Conservation (phyloP, 1,284 basidiomycete species). For the Fomitopsis pinicola region DNA sequence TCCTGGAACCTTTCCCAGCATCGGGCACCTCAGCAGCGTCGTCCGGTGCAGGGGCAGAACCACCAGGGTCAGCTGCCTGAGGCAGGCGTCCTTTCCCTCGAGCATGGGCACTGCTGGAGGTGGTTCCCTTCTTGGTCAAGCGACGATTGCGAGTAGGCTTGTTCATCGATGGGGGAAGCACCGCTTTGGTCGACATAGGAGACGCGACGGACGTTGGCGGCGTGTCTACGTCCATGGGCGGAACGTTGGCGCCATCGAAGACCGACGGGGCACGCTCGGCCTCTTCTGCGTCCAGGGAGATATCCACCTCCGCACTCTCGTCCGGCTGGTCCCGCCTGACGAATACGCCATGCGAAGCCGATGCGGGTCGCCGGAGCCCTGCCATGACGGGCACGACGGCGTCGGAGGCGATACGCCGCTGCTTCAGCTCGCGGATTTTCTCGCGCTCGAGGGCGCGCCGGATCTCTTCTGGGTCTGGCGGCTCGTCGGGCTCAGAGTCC, state of each 20-base stretch:
- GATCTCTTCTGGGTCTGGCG: conserved; percentile 35
- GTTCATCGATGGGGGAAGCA: not conserved
- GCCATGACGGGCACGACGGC: conserved; percentile 13
- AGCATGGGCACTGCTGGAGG: not conserved
- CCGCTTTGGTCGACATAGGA: conserved; percentile 2
- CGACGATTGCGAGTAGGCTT: conserved; percentile 9
- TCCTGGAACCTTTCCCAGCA: conserved; percentile 17
- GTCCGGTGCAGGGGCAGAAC: not conserved
- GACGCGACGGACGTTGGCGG: conserved; percentile 16
- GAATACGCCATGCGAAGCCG: conserved; percentile 36
- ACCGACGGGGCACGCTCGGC: not conserved
- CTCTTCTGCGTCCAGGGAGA: conserved; percentile 24
- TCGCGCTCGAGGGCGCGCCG: conserved; percentile 42
- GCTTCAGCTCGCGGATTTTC: conserved; percentile 54
- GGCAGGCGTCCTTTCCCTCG: conserved; percentile 5
- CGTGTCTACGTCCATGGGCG: conserved; percentile 18
- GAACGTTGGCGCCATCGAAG: conserved; percentile 3
- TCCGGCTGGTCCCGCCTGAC: conserved; percentile 53
- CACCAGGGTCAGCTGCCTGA: not conserved
- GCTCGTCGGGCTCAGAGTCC: conserved; percentile 34
- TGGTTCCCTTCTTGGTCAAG: conserved; percentile 6
- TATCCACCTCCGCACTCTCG: conserved; percentile 57
- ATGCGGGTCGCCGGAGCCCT: conserved; percentile 23
- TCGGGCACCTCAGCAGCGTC: conserved; percentile 8
- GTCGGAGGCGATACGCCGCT: conserved; percentile 38